Conservation (phyloP, 2,329 filamentous ascomycete species). For the Nakataea oryzae region DNA sequence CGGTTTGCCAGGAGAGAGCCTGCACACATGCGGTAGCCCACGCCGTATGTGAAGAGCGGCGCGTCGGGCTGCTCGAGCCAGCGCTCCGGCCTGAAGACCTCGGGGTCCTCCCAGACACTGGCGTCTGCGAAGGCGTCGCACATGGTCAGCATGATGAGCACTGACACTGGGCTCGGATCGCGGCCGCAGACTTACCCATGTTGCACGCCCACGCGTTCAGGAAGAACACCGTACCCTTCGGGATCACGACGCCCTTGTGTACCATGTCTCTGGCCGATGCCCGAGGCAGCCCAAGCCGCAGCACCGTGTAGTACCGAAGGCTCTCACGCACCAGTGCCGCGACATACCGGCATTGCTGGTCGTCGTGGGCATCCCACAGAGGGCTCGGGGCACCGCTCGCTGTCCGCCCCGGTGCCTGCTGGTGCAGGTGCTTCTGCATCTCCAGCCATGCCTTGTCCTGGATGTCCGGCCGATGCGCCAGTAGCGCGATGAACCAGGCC, state of each 20-base stretch:
- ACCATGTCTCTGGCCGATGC: constrained; percentile 48
- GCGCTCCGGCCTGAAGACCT: not conserved
- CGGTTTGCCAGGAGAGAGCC: constrained; percentile 52
- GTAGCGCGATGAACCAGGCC: constrained; percentile 52
- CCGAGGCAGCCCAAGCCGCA: constrained; percentile 51
- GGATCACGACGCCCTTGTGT: constrained; percentile 47
- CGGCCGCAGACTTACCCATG: not conserved
- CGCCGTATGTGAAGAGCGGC: constrained; percentile 54
- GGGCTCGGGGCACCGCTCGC: constrained; percentile 23
- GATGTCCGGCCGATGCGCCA: constrained; percentile 49
- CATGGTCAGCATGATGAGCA: constrained; percentile 17
- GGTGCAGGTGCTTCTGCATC: constrained; percentile 40
- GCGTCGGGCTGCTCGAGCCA: constrained; percentile 1
- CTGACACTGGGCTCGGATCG: too few relatives aligned
- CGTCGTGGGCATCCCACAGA: constrained; percentile 49
- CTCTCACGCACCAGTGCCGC: constrained; percentile 54
- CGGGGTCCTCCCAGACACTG: not conserved
- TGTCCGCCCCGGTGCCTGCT: not conserved
- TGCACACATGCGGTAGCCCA: constrained; percentile 60
- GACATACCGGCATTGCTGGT: constrained; percentile 53
- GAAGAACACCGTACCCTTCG: constrained; percentile 53
- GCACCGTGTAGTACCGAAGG: constrained; percentile 51
- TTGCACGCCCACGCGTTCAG: constrained; percentile 31
- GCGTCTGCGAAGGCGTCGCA: not conserved
- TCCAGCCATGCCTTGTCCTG: constrained; percentile 48